phyloP scores from a whole-genome alignment of 371 early-diverging fungal species.

The Haplosporangium sp. region DNA sequence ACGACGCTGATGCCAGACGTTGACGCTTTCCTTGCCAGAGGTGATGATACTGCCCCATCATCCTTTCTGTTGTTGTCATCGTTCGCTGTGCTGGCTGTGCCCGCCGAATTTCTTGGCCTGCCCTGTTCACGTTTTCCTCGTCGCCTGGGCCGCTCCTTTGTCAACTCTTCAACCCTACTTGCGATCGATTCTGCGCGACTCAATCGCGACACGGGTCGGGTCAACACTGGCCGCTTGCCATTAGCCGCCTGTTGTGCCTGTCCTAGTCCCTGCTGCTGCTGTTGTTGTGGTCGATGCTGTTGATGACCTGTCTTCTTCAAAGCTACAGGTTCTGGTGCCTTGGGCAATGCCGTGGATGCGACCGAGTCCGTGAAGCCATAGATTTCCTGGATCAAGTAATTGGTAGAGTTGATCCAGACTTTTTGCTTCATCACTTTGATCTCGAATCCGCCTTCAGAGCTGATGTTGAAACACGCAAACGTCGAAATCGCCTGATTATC shows the following conservation, averaged over 20 bases:
- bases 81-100: background rate
- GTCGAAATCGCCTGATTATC: slow-evolving; percentile 53
- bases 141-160: slow-evolving; percentile 18
- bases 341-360: slow-evolving; percentile 13
- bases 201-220: slow-evolving; percentile 24
- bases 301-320: background rate
- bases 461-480: slow-evolving; percentile 50
- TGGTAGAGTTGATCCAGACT: slow-evolving; percentile 52
- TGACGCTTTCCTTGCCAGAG: no score
- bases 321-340: slow-evolving; percentile 6
- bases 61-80: no score
- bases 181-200: slow-evolving; percentile 52
- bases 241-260: background rate
- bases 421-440: slow-evolving; percentile 56
- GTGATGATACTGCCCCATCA: no score
- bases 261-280: background rate
- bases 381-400: slow-evolving; percentile 52
- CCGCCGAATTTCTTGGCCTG: no score
- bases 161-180: slow-evolving; percentile 37
- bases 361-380: slow-evolving; percentile 53
- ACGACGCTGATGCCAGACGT: no score
- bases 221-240: background rate
- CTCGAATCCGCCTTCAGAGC: slow-evolving; percentile 52
- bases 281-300: background rate
- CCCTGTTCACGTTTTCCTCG: background rate